phyloP scores from a whole-genome alignment of 305 asterid species.

The Solanum hybrid region DNA sequence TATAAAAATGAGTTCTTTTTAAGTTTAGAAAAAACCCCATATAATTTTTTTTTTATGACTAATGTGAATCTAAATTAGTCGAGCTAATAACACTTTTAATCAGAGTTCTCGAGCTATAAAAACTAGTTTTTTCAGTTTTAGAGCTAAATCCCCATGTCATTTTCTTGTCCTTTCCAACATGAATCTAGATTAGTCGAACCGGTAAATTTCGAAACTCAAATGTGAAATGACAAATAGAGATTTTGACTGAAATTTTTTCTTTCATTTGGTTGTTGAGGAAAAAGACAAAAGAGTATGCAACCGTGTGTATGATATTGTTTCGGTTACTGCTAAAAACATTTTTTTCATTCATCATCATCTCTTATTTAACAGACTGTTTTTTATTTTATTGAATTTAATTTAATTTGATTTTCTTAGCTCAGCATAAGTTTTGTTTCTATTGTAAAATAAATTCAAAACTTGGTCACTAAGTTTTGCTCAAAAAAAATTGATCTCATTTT shows the following conservation, averaged over 20 bases:
- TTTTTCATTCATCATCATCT: constrained; percentile 8
- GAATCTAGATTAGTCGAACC: not conserved
- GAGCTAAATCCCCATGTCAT: not conserved
- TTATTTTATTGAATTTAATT: not conserved
- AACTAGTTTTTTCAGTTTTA: not conserved
- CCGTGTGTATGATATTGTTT: constrained; percentile 17
- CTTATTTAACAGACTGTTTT: not conserved
- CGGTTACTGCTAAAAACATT: constrained; percentile 17
- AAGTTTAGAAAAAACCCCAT: not conserved
- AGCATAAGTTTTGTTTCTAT: not conserved
- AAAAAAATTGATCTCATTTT: not conserved
- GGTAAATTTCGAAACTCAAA: not conserved
- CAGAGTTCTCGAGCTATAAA: not conserved
- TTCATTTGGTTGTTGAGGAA: constrained; percentile 24
- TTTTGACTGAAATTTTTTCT: not conserved
- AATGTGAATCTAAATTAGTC: not conserved
- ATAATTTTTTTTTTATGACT: too few species aligned
- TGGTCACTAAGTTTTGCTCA: not conserved
- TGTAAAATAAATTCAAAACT: not conserved
- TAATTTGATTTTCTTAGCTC: constrained; percentile 4
- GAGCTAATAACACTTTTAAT: not conserved
- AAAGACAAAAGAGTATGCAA: constrained; percentile 36
- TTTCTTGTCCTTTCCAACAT: not conserved
- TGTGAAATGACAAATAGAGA: not conserved
- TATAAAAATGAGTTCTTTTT: not conserved